Evolutionary conservation across 768 basidiomycete genomes (phyloP), one percentile per base, ranked within the genome.

Genomic region (Boletellus ananas): DNA sequence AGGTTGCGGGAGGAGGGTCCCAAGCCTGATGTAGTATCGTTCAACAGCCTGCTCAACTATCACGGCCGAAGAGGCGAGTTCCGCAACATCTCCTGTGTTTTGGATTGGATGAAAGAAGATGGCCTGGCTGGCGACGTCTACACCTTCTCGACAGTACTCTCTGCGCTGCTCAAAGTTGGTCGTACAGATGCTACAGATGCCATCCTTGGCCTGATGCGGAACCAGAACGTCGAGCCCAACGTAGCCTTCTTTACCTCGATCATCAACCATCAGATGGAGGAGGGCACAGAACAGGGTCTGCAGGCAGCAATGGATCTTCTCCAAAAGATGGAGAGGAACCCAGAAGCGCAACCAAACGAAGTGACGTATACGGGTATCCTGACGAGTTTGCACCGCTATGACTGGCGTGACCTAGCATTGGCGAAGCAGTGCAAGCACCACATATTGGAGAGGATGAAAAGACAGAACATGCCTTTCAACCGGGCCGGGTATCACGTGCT

Each of bases 141-240:
- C 67, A 96, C 88, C 0, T 97, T 85, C 66, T 92, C 94, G 4
- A 92, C 85, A 12, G 76, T 97, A 29, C 80, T 97, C 16, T 80
- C 85, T 21, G 85, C 89, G 1, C 65, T 95, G 46, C 77, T 93
- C 43, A 80, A 79, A 55, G 79, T 79, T 13, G 83, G 84, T 10
- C 75, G 82, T 48, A 67, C 76, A 23, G 85, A 93, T 57, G 86
- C 89, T 1, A 77, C 80, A 6, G 71, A 77, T 18, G 71, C 80
- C 23, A 76, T 92, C 18, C 66, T 93, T 43, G 70, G 73, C 38
- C 72, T 88, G 51, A 97, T 97, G 94, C 68, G 75, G 58, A 79
- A 80, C 58, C 81, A 88, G 47, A 84, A 84, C 18, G 71, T 94
- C 35, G 64, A 79, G 55, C 83, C 91, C 21, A 93, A 86, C 52